These are phyloP conservation scores for Pseudoscleropodium purum DNA, from an alignment of 225 moss, liverwort and hornwort genomes.

Conservation along the genomic window DNA sequence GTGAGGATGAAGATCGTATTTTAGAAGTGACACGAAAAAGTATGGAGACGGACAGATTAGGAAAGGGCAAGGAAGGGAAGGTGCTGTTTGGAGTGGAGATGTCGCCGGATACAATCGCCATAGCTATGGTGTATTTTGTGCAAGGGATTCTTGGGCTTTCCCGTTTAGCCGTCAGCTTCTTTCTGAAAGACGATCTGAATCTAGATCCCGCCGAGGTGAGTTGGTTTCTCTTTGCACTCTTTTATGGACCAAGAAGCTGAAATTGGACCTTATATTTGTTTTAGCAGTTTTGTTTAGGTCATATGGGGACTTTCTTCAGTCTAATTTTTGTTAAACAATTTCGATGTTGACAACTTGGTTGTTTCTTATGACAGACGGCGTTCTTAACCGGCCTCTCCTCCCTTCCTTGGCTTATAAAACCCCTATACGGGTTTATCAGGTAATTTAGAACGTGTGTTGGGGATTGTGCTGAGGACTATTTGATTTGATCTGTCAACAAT, in stretches of 20 bases:
- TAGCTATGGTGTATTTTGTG: conserved; percentile 64
- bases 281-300: background rate
- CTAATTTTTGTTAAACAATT: background rate
- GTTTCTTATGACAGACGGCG: conserved; percentile 37
- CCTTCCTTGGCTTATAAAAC: conserved; percentile 65
- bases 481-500: background rate
- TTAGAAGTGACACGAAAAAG: background rate
- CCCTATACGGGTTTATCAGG: conserved; percentile 64
- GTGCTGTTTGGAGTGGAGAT: conserved; percentile 51
- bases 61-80: conserved; percentile 13
- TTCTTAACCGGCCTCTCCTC: conserved; percentile 49
- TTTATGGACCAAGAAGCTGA: background rate
- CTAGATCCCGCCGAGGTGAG: conserved; percentile 60
- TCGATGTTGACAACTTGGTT: background rate
- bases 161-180: conserved; percentile 60
- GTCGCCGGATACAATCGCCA: conserved; percentile 50
- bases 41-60: background rate
- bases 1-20: background rate
- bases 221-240: background rate
- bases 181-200: conserved; percentile 58
- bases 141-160: conserved; percentile 65
- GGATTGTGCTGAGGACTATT: background rate
- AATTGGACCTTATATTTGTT: background rate
- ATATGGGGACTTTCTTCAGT: background rate
- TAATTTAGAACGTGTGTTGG: background rate